Conservation (phyloP, 306 rosid species). For the Lathyrus tuberosus region DNA sequence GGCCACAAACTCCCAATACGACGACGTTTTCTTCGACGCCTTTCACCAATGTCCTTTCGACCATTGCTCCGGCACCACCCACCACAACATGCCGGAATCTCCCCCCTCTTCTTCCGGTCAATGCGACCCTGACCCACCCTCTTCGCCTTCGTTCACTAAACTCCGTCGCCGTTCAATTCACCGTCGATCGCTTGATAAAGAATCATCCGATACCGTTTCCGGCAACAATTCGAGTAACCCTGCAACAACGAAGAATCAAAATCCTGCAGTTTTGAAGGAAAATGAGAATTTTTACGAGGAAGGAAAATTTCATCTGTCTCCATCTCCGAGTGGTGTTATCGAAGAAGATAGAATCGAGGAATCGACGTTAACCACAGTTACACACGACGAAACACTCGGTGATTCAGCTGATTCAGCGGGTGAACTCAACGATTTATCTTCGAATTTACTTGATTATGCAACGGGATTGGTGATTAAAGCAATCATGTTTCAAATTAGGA, state of each 20-base stretch:
- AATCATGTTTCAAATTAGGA: constrained; percentile 59
- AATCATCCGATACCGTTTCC: constrained; percentile 28
- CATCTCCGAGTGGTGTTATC: constrained; percentile 36
- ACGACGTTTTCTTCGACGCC: constrained; percentile 60
- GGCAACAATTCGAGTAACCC: constrained; percentile 14
- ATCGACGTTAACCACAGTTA: constrained; percentile 60
- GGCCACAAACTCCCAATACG: constrained; percentile 45
- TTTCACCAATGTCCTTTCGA: constrained; percentile 45
- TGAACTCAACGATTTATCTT: constrained; percentile 44
- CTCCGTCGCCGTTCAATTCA: constrained; percentile 55
- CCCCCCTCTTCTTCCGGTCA: constrained; percentile 43
- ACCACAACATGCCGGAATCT: constrained; percentile 40
- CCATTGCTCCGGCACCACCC: constrained; percentile 36
- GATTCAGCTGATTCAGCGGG: constrained; percentile 45
- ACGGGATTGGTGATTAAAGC: constrained; percentile 67
- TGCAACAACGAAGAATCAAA: constrained; percentile 15
- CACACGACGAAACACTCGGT: constrained; percentile 23
- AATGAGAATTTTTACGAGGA: constrained; percentile 35
- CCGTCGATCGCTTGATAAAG: constrained; percentile 30
- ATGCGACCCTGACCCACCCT: constrained; percentile 14
- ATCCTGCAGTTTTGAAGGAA: constrained; percentile 39
- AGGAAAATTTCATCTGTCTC: constrained; percentile 17
- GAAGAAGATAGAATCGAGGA: constrained; percentile 46
- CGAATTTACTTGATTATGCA: constrained; percentile 47
- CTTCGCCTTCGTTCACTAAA: constrained; percentile 26